Conservation (phyloP, 331 rosid genomes). For the Acacia pycnantha region DNA sequence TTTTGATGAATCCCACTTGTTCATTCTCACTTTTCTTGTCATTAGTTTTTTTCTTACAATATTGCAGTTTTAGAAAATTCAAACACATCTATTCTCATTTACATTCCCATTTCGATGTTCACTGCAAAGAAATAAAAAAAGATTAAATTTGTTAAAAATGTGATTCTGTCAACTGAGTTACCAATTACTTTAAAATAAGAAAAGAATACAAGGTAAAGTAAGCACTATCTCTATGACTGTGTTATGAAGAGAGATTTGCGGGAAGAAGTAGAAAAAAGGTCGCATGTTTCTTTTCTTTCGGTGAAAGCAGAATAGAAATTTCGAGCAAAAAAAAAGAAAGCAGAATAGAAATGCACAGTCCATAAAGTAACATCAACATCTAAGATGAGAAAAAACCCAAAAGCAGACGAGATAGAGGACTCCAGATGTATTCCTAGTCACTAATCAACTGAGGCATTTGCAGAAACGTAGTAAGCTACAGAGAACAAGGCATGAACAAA, state of each 20-base stretch:
- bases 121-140: neutral
- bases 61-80: neutral
- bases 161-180: neutral
- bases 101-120: neutral
- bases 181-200: neutral
- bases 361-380: constrained; percentile 22
- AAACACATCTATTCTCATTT: neutral
- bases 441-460: constrained; percentile 53
- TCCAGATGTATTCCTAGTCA: constrained; percentile 17
- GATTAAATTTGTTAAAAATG: neutral
- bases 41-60: neutral
- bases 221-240: neutral
- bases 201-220: neutral
- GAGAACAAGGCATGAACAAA: constrained; percentile 83
- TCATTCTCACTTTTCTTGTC: neutral
- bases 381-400: neutral
- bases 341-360: constrained; percentile 27
- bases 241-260: neutral
- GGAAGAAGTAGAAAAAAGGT: neutral
- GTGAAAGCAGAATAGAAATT: too few species aligned
- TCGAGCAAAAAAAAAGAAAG: too few species aligned
- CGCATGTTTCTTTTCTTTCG: neutral
- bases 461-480: constrained; percentile 72
- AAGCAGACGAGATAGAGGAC: constrained; percentile 24
- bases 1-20: neutral